Base-by-base conservation (phyloP, 75 land plant genomes). In the Larix kaempferi region DNA sequence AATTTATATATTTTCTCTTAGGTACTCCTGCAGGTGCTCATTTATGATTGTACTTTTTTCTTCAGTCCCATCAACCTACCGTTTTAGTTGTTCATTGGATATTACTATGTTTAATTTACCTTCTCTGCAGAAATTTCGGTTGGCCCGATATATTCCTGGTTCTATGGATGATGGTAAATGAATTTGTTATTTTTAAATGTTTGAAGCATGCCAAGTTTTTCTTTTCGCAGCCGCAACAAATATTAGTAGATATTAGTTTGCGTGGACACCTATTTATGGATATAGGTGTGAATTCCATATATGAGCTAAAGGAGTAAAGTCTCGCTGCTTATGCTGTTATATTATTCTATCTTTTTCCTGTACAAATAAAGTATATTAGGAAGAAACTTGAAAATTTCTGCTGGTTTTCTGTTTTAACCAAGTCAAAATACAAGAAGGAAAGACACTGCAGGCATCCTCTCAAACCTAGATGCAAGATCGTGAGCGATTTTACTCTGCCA, bases 131-230 rank as follows among this genome's bases (percentile, higher is more conserved):
- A 83, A 83, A 60, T 83, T 72, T 75, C 85, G 85, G 23, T 74
- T 84, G 41, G 85, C 85, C n/a, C 77, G 82, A 78, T 84, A 84
- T 61, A 82, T 83, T 56, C 84, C 84, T 10, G 84, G 81, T 49
- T 80, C 78, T 15, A 12, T 81, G 71, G 84, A 58, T 25, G 84
- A 83, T 80, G 84, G 84, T 83, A 79, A 80, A 57, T 39, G 35
- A 39, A n/a, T 14, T 26, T 52, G 21, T 49, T 21, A 25, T 72
- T 71, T 77, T 8, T 39, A 11, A 8, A 21, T 69, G 19, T 69
- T 21, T 1, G 72, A 41, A 66, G 71, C 37, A 49, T 21, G 41
- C 12, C 41, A 37, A 76, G 52, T 15, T 78, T 35, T 8, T 26
- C 5, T 78, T 41, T 35, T 69, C 23, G 44, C 39, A 37, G 37